Conservation (phyloP, 176 grass and related monocot genomes). For the Triticum monococcum region DNA sequence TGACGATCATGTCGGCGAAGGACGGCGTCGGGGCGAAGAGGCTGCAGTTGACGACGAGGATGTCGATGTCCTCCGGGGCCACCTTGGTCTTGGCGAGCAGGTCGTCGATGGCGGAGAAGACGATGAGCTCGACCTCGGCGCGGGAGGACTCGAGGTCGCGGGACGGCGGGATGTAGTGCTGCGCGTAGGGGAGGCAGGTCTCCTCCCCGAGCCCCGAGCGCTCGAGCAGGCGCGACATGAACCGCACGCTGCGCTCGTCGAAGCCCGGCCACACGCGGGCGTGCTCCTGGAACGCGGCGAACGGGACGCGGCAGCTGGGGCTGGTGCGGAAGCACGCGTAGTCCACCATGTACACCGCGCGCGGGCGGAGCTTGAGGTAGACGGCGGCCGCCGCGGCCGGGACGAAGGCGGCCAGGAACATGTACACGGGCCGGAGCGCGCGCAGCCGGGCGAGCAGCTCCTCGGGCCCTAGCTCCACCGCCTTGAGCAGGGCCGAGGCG, state of each 20-base stretch:
- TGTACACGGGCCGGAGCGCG: constrained; percentile 34
- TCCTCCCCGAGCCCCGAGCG: constrained; percentile 73
- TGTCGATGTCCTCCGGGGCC: constrained; percentile 39
- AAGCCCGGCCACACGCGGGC: constrained; percentile 57
- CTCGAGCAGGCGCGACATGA: constrained; percentile 64
- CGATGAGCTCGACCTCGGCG: constrained; percentile 53
- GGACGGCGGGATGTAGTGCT: constrained; percentile 74
- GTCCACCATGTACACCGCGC: constrained; percentile 65
- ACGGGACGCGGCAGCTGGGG: constrained; percentile 62
- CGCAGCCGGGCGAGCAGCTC: constrained; percentile 13
- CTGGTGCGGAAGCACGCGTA: constrained; percentile 69
- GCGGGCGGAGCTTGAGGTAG: constrained; percentile 55
- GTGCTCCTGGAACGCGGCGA: constrained; percentile 72
- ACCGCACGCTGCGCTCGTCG: constrained; percentile 69
- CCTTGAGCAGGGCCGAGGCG: constrained; percentile 7
- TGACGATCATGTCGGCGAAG: constrained; percentile 57
- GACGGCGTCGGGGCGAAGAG: constrained; percentile 62
- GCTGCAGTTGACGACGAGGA: constrained; percentile 63
- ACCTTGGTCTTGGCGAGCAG: constrained; percentile 56
- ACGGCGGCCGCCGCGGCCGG: constrained; percentile 2
- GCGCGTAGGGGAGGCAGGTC: constrained; percentile 66
- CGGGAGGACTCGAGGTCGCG: constrained; percentile 54
- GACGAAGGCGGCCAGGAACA: constrained; percentile 35
- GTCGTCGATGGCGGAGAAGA: constrained; percentile 80
- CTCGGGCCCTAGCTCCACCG: constrained; percentile 9